A percentile compares a stretch with the other conserved stretches of the same genome.
phyloP scores from a whole-genome alignment of 202 grass and related monocot genomes.

The Panicum hallii region DNA sequence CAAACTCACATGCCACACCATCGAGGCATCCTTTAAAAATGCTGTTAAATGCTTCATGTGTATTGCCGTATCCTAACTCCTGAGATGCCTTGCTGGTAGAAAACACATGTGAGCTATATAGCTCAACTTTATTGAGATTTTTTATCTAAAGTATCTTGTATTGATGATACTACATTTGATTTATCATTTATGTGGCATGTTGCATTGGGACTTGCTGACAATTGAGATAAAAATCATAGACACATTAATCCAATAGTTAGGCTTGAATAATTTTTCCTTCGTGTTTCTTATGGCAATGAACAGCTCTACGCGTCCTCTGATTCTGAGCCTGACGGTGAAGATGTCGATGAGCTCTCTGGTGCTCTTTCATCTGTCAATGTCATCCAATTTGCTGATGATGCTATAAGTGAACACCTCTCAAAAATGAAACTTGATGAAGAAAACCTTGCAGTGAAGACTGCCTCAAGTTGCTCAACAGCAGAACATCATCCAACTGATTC shows the following conservation, averaged over 20 bases:
- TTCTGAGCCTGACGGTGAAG: constrained; percentile 72
- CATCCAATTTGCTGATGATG: constrained; percentile 51
- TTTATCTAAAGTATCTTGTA: constrained; percentile 22
- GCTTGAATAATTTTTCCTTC: constrained; percentile 33
- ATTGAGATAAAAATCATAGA: constrained; percentile 14
- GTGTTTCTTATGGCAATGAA: constrained; percentile 44
- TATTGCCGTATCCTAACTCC: constrained; percentile 18
- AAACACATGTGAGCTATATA: constrained; percentile 15
- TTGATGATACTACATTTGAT: constrained; percentile 1
- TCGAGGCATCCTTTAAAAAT: neutral
- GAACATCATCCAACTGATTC: constrained; percentile 32
- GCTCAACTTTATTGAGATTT: neutral
- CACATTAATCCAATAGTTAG: constrained; percentile 13
- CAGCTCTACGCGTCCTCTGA: constrained; percentile 62
- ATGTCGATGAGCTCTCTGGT: constrained; percentile 48
- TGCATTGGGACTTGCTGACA: constrained; percentile 18
- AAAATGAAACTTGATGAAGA: constrained; percentile 73
- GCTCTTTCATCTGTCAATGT: constrained; percentile 36
- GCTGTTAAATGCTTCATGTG: constrained; percentile 31
- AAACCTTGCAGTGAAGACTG: constrained; percentile 37
- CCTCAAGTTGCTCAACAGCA: constrained; percentile 44
- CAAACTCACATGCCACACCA: neutral
- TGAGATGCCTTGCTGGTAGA: constrained; percentile 13
- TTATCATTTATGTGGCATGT: neutral
- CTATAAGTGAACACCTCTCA: constrained; percentile 58